Base-by-base conservation (phyloP, 176 grass and related monocot species). In the Oryza brachyantha region DNA sequence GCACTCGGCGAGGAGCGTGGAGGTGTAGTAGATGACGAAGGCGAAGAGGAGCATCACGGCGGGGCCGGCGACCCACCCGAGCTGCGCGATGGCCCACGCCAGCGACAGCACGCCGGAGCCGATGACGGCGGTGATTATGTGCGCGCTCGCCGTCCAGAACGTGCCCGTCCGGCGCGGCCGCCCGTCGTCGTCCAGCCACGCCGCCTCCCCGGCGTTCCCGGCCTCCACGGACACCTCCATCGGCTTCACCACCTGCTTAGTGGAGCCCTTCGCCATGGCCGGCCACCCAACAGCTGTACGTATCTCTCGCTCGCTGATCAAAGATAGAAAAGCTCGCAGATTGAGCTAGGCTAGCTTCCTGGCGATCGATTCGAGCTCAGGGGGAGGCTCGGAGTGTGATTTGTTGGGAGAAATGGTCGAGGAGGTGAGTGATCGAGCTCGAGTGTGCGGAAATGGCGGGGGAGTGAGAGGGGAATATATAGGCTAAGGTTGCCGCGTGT, bases 101-200 rank as follows among this genome's bases (percentile, higher is more conserved):
- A 94, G 84, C 0, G 91, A 84, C 57, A 94, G 82, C 55, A 91
- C 91, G 19, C 91, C 91, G 39, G 91, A 94, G 59, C 91, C 91
- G 68, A 91, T 91, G 4, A 94, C 88, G 13, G 91, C 85, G 5
- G 91, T 94, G 21, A 94, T 64, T 75, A 94, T 94, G 39, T 93
- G 91, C 36, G 91, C 91, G 71, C 87, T 93, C 4, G 91, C 81
- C 62, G 87, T 93, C 84, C 87, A 84, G 3, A 93, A 22, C 13
- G 87, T 91, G 21, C 91, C 91, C 79, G 79, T 79, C 8, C 75
- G 38, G 6, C 42, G 67, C 0, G 71, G 75, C 1, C 88, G 79
- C 1, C 88, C 88, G 37, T 93, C 91, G 25, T 93, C 91, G 64
- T 93, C 91, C 25, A 82, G 85, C 58, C 14, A 54, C 41, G 82